Base-by-base conservation (phyloP, 164 flowering plant genomes). In the Vitis rotundifolia region DNA sequence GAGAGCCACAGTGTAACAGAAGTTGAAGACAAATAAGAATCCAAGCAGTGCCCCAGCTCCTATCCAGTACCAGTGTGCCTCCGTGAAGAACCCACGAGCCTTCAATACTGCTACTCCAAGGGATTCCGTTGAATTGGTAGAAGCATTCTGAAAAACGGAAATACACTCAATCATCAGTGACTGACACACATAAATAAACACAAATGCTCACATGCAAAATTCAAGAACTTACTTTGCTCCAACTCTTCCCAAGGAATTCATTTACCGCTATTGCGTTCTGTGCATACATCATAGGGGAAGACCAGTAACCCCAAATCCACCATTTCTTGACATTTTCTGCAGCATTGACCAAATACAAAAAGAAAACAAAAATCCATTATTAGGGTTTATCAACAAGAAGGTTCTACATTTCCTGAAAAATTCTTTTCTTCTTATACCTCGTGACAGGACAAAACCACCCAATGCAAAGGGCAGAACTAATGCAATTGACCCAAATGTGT, bases 61-160 rank as follows among this genome's bases (percentile, higher is more conserved):
- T 44, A 77, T 3, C 80, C 80, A 77, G 59, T 70, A 74, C 80
- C 80, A 77, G 16, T 77, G 58, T 51, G 72, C 52, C 1, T 74
- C 37, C 3, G 63, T 3, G 54, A 70, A 74, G 72, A 73, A 74
- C 1, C 72, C 75, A 12, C 80, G 77, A 28, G 77, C 70, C 54
- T 68, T 44, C 44, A 77, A 22, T 9, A 77, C 66, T 58, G 5
- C 11, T 29, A 77, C 44, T 44, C 80, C 77, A 2, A 74, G 55
- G 16, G 75, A 2, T 22, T 67, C 75, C 0, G 50, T 73, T 10
- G 70, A 56, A 60, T 66, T 57, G 11, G 71, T 73, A 1, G 44
- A 37, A 37, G 48, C 52, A 69, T 44, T 19, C 76, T 77, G 19
- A 11, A 2, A 64, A 3, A 68, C 0, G 8, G 28, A 68, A 73